Conservation (phyloP, 2,329 filamentous ascomycete species). For the Tolypocladium sp. region DNA sequence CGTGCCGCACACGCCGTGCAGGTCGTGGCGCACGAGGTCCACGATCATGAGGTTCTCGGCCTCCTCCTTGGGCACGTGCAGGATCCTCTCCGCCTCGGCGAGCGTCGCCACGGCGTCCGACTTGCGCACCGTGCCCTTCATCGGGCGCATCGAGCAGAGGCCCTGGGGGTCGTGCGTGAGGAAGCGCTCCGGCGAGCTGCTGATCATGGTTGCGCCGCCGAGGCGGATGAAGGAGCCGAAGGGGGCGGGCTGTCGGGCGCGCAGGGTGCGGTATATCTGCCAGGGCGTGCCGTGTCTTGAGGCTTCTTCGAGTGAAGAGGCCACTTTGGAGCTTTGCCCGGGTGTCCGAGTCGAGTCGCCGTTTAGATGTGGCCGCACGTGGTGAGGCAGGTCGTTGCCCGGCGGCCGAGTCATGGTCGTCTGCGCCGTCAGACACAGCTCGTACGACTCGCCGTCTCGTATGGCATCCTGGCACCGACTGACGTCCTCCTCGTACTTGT, state of each 20-base stretch:
- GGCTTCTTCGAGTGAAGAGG: background rate
- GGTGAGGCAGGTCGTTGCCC: conserved; percentile 32
- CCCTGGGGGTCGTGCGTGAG: conserved; percentile 48
- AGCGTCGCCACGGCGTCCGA: conserved; percentile 54
- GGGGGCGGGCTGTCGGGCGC: conserved; percentile 66
- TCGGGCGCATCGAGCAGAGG: conserved; percentile 73
- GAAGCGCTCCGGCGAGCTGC: conserved; percentile 84
- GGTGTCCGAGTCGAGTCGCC: no score
- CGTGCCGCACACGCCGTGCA: conserved; percentile 74
- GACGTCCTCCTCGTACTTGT: conserved; percentile 59
- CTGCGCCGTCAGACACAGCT: conserved; percentile 73
- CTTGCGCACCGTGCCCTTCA: conserved; percentile 95
- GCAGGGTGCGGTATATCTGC: conserved; percentile 63
- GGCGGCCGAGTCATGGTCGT: conserved; percentile 47
- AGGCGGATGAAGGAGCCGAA: conserved; percentile 78
- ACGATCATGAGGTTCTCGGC: conserved; percentile 98
- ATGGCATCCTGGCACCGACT: conserved; percentile 60
- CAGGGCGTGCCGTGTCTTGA: conserved; percentile 37
- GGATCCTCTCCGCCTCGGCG: conserved; percentile 60
- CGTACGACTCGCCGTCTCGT: conserved; percentile 72
- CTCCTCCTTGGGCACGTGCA: conserved; percentile 78
- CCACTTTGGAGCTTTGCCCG: background rate
- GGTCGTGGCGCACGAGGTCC: conserved; percentile 87
- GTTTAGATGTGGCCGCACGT: conserved; percentile 4
- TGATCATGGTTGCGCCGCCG: conserved; percentile 60